phyloP scores from a whole-genome alignment of 495 filamentous ascomycete species.

The Penicillium turbatum region DNA sequence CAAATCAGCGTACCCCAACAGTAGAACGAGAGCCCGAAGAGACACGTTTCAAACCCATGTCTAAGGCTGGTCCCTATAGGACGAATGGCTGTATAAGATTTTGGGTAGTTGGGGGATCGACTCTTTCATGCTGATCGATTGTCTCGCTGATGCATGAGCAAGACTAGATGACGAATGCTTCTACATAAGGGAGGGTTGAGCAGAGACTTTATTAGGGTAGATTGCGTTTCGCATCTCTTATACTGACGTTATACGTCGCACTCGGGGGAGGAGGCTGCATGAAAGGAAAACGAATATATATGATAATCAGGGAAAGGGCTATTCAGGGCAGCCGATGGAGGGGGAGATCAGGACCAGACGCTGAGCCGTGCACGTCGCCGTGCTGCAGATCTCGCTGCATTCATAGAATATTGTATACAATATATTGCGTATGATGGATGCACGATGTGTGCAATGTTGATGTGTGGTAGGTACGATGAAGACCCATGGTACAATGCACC shows the following conservation, averaged over 20 bases:
- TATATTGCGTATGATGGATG: conserved; percentile 12
- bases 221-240: neutral
- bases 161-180: conserved; percentile 1
- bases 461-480: neutral
- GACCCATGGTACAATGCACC: neutral
- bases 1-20: neutral
- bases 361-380: conserved; percentile 18
- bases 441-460: neutral
- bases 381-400: neutral
- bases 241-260: neutral
- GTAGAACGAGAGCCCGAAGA: neutral
- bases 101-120: neutral
- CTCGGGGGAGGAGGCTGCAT: neutral
- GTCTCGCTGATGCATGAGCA: neutral
- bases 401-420: neutral
- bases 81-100: neutral
- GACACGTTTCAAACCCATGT: conserved; percentile 4
- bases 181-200: neutral
- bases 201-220: neutral
- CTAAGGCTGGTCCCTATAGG: neutral
- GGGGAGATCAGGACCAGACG: conserved; percentile 11
- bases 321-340: conserved; percentile 9
- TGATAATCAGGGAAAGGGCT: neutral
- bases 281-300: neutral
- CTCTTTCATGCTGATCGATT: neutral